Conservation (phyloP, 2,329 filamentous ascomycete species). For the Chaetomiaceae sp. region DNA sequence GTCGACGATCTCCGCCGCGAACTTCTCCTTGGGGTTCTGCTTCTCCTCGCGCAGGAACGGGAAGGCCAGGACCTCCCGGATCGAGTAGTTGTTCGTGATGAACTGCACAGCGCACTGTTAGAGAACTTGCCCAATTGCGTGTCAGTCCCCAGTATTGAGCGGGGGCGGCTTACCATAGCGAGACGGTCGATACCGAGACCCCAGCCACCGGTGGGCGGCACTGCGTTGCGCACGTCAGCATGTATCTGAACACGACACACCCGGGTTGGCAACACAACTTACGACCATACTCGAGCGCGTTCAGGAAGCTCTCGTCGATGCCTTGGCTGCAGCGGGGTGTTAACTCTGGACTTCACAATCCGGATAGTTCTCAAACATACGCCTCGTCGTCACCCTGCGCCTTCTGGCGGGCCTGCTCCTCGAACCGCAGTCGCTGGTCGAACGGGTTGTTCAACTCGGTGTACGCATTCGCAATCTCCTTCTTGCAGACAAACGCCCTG, state of each 20-base stretch:
- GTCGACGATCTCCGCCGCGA: slow-evolving; percentile 31
- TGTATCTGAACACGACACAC: neutral
- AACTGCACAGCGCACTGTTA: slow-evolving; percentile 22
- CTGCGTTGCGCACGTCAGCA: slow-evolving; percentile 38
- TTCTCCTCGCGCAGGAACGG: slow-evolving; percentile 87
- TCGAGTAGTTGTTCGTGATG: slow-evolving; percentile 89
- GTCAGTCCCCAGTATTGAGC: neutral
- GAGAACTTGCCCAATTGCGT: slow-evolving; percentile 18
- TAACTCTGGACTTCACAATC: too few species aligned
- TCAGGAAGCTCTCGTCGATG: slow-evolving; percentile 93
- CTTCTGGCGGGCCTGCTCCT: slow-evolving; percentile 95
- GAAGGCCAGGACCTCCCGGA: slow-evolving; percentile 94
- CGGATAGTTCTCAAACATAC: too few species aligned
- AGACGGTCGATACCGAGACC: slow-evolving; percentile 87
- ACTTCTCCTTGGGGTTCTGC: slow-evolving; percentile 43
- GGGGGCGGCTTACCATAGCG: slow-evolving; percentile 16
- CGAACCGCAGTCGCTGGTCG: slow-evolving; percentile 84
- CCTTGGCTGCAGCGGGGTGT: slow-evolving; percentile 49
- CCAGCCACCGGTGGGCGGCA: slow-evolving; percentile 93
- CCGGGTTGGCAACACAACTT: neutral
- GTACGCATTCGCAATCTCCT: slow-evolving; percentile 95
- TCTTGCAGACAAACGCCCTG: slow-evolving; percentile 83
- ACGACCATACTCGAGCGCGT: slow-evolving; percentile 60
- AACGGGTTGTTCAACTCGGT: slow-evolving; percentile 97
- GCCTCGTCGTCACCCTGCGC: slow-evolving; percentile 95